phyloP scores from a whole-genome alignment of 305 asterid genomes.

The Plantago rigida region DNA sequence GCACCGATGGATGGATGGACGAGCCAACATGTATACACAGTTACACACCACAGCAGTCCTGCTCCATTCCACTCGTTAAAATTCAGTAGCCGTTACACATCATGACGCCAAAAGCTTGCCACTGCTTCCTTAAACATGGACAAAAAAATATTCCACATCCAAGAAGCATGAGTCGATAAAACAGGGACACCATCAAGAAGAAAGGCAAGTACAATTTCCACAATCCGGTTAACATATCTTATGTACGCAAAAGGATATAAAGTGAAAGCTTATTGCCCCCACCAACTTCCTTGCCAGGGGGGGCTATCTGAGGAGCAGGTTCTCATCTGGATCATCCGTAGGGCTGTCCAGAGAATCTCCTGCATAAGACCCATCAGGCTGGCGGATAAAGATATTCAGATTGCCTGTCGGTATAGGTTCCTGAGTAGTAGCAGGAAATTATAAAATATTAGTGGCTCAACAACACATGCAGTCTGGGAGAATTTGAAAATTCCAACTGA shows the following conservation, averaged over 20 bases:
- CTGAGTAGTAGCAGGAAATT: slow-evolving; percentile 22
- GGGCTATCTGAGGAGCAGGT: slow-evolving; percentile 18
- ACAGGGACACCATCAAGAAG: slow-evolving; percentile 30
- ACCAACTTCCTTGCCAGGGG: slow-evolving; percentile 14
- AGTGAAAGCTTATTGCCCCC: slow-evolving; percentile 24
- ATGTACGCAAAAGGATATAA: slow-evolving; percentile 40
- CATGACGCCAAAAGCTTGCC: slow-evolving; percentile 8
- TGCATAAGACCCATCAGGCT: slow-evolving; percentile 48
- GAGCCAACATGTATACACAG: slow-evolving; percentile 9
- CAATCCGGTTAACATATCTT: slow-evolving; percentile 22
- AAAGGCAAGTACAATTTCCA: slow-evolving; percentile 22
- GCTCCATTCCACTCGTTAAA: not conserved
- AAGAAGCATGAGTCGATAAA: slow-evolving; percentile 18
- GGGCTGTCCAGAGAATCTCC: slow-evolving; percentile 60
- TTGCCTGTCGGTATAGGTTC: slow-evolving; percentile 41
- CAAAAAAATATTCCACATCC: not conserved
- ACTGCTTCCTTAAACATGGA: slow-evolving; percentile 2
- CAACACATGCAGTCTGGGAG: no score
- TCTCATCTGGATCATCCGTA: slow-evolving; percentile 41
- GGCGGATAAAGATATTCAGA: slow-evolving; percentile 48
- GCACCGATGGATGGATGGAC: slow-evolving; percentile 5
- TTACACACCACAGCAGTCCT: no score
- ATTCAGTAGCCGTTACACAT: slow-evolving; percentile 1
- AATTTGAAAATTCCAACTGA: no score
- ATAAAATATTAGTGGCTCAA: not conserved